Evolutionary conservation across 2,329 filamentous ascomycete genomes (phyloP).

Genomic region (Penicillium sp.): DNA sequence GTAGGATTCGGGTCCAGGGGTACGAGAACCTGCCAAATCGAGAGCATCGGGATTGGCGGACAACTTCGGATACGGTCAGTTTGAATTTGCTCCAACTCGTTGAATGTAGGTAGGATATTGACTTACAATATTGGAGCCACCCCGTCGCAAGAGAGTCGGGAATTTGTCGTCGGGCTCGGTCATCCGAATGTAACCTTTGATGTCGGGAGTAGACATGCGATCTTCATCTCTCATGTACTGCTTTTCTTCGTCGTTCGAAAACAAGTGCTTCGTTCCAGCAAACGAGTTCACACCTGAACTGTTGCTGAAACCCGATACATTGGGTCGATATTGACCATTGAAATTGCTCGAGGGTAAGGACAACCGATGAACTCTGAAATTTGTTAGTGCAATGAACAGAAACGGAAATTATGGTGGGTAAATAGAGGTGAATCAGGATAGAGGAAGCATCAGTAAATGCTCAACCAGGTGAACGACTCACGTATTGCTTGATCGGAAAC

Average conservation of each 20-base stretch:
- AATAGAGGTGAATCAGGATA: conserved; percentile 81
- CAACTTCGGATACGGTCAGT: conserved; percentile 59
- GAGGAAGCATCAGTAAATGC: conserved; percentile 46
- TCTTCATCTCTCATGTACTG: conserved; percentile 50
- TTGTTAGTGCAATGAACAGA: conserved; percentile 7
- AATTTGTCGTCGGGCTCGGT: conserved; percentile 82
- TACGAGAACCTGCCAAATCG: conserved; percentile 75
- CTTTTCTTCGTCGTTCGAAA: conserved; percentile 78
- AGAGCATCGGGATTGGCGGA: conserved; percentile 80
- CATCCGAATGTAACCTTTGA: conserved; percentile 72
- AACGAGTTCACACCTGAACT: conserved; percentile 72
- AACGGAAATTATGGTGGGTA: background rate
- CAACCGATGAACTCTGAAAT: conserved; percentile 73
- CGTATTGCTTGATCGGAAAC: background rate
- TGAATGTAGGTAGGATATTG: background rate
- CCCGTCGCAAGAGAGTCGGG: conserved; percentile 64
- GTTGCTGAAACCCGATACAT: conserved; percentile 32
- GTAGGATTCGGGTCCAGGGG: conserved; percentile 69
- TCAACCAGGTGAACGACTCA: background rate
- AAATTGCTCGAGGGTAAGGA: conserved; percentile 79
- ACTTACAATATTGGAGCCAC: conserved; percentile 62
- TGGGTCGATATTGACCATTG: conserved; percentile 37
- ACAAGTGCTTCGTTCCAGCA: conserved; percentile 83
- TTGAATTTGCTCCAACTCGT: conserved; percentile 39
- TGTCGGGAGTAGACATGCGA: conserved; percentile 63